Conservation (phyloP, 257 asterid species). For the Solanum chaucha region DNA sequence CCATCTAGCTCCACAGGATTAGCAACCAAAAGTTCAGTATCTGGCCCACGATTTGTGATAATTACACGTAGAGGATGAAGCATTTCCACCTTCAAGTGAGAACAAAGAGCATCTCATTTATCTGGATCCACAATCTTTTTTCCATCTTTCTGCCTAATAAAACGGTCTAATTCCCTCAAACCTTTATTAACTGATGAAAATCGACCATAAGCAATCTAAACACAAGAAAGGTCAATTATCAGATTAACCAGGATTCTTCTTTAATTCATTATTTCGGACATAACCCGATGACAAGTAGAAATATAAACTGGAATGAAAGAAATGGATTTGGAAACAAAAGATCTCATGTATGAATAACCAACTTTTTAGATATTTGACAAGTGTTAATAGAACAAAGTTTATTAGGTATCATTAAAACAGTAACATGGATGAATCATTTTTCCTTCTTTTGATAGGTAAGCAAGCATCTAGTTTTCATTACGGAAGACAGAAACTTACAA, state of each 20-base stretch:
- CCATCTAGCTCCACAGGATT: conserved; percentile 87
- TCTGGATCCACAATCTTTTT: conserved; percentile 74
- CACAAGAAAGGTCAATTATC: not conserved
- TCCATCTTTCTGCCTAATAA: conserved; percentile 57
- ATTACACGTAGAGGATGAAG: conserved; percentile 79
- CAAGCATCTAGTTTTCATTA: not conserved
- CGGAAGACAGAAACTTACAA: not conserved
- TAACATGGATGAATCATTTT: not conserved
- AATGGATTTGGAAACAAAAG: not conserved
- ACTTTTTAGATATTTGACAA: not conserved
- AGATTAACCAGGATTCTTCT: not conserved
- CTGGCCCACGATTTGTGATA: conserved; percentile 67
- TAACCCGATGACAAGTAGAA: not conserved
- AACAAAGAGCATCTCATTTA: conserved; percentile 56
- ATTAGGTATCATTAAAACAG: not conserved
- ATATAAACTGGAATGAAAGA: not conserved
- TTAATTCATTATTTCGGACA: not conserved
- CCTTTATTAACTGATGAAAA: conserved; percentile 49
- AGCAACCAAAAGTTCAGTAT: conserved; percentile 74
- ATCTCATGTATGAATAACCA: not conserved
- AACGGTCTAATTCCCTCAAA: conserved; percentile 63
- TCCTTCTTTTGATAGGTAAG: not conserved
- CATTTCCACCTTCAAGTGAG: conserved; percentile 55
- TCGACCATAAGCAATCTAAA: conserved; percentile 70
- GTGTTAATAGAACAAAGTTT: not conserved